Evolutionary conservation across 371 early-diverging fungal genomes (phyloP).

Genomic region (Haplosporangium sp.): DNA sequence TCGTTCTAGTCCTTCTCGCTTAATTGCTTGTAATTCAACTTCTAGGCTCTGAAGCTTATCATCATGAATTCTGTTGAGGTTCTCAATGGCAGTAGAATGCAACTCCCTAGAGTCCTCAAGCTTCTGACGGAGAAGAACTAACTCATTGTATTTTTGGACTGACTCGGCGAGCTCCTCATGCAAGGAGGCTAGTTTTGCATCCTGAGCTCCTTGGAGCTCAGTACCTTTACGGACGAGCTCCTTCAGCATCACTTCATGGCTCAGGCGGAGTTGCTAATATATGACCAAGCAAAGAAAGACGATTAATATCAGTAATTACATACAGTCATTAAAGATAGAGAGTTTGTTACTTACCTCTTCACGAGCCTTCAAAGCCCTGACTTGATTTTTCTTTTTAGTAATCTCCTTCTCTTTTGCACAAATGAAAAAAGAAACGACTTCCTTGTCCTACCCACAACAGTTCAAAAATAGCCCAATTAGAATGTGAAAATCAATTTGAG

Average conservation of each 20-base stretch:
- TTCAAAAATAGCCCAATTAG: not conserved
- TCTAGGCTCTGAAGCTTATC: constrained; percentile 41
- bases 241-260: constrained; percentile 22
- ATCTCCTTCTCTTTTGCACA: constrained; percentile 36
- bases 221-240: constrained; percentile 10
- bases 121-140: constrained; percentile 19
- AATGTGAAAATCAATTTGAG: too few species aligned
- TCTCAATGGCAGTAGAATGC: constrained; percentile 31
- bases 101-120: constrained; percentile 27
- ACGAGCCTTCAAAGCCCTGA: constrained; percentile 32
- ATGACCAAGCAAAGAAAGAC: too few species aligned
- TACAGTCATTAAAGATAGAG: not conserved
- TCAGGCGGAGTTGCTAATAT: constrained; percentile 22
- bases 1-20: constrained; percentile 15
- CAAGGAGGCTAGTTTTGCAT: constrained; percentile 12
- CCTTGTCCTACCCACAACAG: constrained; percentile 28
- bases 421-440: constrained; percentile 20
- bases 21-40: constrained; percentile 24
- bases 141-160: constrained; percentile 21
- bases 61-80: constrained; percentile 47
- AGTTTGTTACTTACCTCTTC: constrained; percentile 16
- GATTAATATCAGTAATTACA: too few species aligned
- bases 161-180: constrained; percentile 17
- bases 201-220: constrained; percentile 17
- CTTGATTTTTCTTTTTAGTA: constrained; percentile 27